These are phyloP conservation scores for Alloascoidea hylecoeti DNA, from an alignment of 805 yeast genomes.

Conservation along the genomic window DNA sequence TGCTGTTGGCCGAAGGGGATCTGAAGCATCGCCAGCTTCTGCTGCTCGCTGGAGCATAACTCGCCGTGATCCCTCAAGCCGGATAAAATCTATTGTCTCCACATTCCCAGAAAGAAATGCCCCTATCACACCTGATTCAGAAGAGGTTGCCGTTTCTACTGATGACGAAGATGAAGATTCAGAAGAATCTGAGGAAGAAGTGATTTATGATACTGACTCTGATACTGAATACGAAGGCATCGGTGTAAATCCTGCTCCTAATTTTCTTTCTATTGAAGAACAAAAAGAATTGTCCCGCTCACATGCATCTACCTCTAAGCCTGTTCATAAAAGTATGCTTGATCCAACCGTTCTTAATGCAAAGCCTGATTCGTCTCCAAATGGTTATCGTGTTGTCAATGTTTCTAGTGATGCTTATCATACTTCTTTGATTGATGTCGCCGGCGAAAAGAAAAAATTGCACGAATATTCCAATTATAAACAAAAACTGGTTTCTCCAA, in stretches of 20 bases:
- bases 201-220: constrained; percentile 8
- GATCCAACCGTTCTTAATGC: constrained; percentile 5
- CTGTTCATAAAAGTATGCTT: constrained; percentile 19
- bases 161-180: constrained; percentile 26
- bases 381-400: constrained; percentile 5
- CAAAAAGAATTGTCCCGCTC: constrained; percentile 6
- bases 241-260: constrained; percentile 27
- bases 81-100: constrained; percentile 3
- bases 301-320: constrained; percentile 2
- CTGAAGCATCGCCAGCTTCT: constrained; percentile 4
- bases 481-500: constrained; percentile 44
- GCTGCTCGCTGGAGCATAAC: constrained; percentile 4
- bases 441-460: constrained; percentile 14
- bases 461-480: constrained; percentile 46
- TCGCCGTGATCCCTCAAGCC: constrained; percentile 2
- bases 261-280: constrained; percentile 30
- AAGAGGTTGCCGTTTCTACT: constrained; percentile 44
- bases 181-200: constrained; percentile 24
- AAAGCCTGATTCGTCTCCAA: constrained; percentile 4
- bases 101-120: constrained; percentile 2
- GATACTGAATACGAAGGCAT: constrained; percentile 14
- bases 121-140: constrained; percentile 6
- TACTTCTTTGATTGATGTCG: constrained; percentile 9
- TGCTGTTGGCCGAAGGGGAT: constrained; percentile 7
- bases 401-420: constrained; percentile 11